Percentiles rank a stretch among this genome's conserved stretches.
Conservation (phyloP, 257 asterid genomes). For the Gentiana dahurica region DNA sequence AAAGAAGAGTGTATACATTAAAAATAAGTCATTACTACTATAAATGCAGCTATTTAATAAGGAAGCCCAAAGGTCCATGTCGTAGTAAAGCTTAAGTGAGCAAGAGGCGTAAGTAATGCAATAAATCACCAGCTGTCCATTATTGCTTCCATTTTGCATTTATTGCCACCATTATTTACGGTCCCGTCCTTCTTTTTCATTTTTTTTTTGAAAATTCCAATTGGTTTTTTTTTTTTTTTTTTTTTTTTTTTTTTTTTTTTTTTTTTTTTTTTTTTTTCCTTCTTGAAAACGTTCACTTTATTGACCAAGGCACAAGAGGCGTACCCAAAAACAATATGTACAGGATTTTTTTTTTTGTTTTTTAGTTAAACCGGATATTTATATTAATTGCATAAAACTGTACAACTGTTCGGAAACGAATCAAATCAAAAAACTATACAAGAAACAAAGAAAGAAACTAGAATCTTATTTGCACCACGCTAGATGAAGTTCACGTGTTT, state of each 20-base stretch:
- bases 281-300: conserved; percentile 5
- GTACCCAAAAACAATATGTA: no score
- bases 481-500: no score
- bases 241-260: neutral
- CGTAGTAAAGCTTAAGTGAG: conserved; percentile 6
- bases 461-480: no score
- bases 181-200: conserved; percentile 1
- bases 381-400: no score
- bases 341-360: no score
- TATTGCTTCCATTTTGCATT: conserved; percentile 37
- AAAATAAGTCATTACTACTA: conserved; percentile 35
- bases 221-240: no score
- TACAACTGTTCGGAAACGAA: no score
- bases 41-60: conserved; percentile 28
- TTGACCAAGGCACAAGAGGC: no score
- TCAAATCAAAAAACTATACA: no score
- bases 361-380: no score
- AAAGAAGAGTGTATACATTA: conserved; percentile 1
- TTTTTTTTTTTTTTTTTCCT: neutral
- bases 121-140: conserved; percentile 58
- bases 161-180: conserved; percentile 33
- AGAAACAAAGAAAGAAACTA: no score
- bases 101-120: conserved; percentile 14
- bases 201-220: no score
- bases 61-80: conserved; percentile 48